Evolutionary conservation across 257 asterid species (phyloP), one percentile per base, ranked within the genome.

Genomic region (Asclepias syriaca): DNA sequence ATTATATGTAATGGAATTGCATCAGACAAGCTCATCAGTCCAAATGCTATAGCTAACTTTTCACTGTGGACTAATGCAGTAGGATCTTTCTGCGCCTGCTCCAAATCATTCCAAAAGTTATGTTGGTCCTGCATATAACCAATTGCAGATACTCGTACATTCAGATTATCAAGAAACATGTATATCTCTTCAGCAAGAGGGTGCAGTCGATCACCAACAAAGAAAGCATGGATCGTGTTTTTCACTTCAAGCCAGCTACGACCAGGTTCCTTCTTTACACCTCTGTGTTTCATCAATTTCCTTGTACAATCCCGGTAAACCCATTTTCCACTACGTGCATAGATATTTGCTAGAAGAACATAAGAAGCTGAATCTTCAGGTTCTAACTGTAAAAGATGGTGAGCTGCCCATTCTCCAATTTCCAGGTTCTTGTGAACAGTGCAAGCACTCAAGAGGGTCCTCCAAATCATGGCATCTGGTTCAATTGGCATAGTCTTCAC

Each of bases 401-500:
- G 70, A n/a, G 95, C 97, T 54, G 98, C 92, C 55, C 85, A 72
- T 81, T 88, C 88, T 13, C 97, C 98, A 11, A 87, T 75, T 76
- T 87, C 97, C 74, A 78, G 74, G 74, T 93, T 89, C 82, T 80
- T 90, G 76, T 87, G 95, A 76, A 90, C 84, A 4, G 86, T 84
- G 86, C 98, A 88, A 65, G 98, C 89, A 81, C 96, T 87, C 80
- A 93, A 79, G 72, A 93, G 90, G 75, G 97, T 87, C 76, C 98
- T 85, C 98, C 98, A 93, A n/a, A 89, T 85, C 96, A 93, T 90
- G 63, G 95, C 90, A 81, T 90, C 96, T 16, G 95, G 95, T 82
- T 84, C 75, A 54, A 87, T 74, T 53, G 96, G 93, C 96, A 92
- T 90, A 58, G 91, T 78, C 82, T 87, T 87, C 73, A 92, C 84